Conservation (phyloP, 768 basidiomycete genomes). For the Hygrophorus russula region DNA sequence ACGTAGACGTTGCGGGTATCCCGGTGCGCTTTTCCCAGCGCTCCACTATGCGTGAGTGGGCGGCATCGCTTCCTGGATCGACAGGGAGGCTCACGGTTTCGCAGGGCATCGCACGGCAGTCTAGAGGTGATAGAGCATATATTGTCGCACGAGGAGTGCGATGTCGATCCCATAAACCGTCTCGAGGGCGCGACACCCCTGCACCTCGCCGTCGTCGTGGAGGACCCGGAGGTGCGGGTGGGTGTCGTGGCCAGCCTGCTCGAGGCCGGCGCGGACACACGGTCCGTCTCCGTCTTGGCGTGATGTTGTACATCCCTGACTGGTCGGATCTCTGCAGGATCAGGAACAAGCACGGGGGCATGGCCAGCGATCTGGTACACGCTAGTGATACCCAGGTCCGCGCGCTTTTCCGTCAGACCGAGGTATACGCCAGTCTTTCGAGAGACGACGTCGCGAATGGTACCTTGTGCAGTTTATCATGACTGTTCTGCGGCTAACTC, state of each 20-base stretch:
- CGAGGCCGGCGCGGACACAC: conserved; percentile 70
- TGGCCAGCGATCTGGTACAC: conserved; percentile 43
- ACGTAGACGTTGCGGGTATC: conserved; percentile 48
- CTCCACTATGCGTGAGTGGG: conserved; percentile 59
- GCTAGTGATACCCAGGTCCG: conserved; percentile 39
- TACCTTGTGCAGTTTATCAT: conserved; percentile 15
- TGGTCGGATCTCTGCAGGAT: conserved; percentile 31
- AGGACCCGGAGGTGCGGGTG: conserved; percentile 40
- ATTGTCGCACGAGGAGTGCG: conserved; percentile 63
- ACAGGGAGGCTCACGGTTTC: not conserved
- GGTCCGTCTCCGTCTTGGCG: conserved; percentile 26
- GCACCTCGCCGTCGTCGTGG: conserved; percentile 56
- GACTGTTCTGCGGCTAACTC: not conserved
- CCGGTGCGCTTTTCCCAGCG: too few species aligned
- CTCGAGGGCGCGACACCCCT: conserved; percentile 66
- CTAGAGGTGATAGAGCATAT: conserved; percentile 60
- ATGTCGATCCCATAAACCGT: conserved; percentile 69
- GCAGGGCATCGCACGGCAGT: conserved; percentile 44
- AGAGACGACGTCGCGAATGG: conserved; percentile 57
- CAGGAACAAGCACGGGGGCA: conserved; percentile 58
- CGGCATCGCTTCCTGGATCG: not conserved
- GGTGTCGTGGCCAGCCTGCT: conserved; percentile 52
- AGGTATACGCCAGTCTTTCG: conserved; percentile 39
- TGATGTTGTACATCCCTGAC: not conserved
- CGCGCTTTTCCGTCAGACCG: conserved; percentile 39